A percentile compares a stretch with the other conserved stretches of the same genome.
Conservation (phyloP, 2,329 filamentous ascomycete genomes). For the Aspergillus sp. region DNA sequence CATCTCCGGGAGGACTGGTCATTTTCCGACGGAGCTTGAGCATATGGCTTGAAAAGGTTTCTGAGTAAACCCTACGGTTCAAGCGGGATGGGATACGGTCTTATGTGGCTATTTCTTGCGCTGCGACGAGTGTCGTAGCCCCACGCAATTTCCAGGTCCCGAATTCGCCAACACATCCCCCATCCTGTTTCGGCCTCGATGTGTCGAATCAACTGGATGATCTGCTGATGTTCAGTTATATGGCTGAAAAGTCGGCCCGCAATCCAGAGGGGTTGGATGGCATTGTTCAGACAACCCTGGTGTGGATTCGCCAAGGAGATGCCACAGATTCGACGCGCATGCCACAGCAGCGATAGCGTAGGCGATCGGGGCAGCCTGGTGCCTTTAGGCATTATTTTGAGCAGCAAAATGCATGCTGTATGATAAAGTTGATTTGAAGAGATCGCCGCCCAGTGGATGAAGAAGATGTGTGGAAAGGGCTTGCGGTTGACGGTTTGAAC, state of each 20-base stretch:
- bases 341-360: conserved; percentile 51
- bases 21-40: conserved; percentile 20
- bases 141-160: conserved; percentile 24
- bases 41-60: background rate
- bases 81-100: conserved; percentile 22
- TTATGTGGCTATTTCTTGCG: background rate
- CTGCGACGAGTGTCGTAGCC: conserved; percentile 22
- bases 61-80: background rate
- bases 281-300: conserved; percentile 57
- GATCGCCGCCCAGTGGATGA: conserved; percentile 45
- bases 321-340: conserved; percentile 56
- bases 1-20: conserved; percentile 24
- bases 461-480: conserved; percentile 44
- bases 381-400: conserved; percentile 45
- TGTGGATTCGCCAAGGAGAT: conserved; percentile 59
- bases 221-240: conserved; percentile 43
- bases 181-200: conserved; percentile 44
- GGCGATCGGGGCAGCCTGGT: conserved; percentile 19
- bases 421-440: conserved; percentile 59
- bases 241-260: conserved; percentile 57
- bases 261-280: conserved; percentile 59
- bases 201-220: conserved; percentile 42
- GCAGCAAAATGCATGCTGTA: conserved; percentile 54
- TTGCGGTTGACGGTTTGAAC: conserved; percentile 32
- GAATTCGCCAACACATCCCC: conserved; percentile 28